Evolutionary conservation across 805 yeast genomes (phyloP).

Genomic region (Komagataella pastoris): DNA sequence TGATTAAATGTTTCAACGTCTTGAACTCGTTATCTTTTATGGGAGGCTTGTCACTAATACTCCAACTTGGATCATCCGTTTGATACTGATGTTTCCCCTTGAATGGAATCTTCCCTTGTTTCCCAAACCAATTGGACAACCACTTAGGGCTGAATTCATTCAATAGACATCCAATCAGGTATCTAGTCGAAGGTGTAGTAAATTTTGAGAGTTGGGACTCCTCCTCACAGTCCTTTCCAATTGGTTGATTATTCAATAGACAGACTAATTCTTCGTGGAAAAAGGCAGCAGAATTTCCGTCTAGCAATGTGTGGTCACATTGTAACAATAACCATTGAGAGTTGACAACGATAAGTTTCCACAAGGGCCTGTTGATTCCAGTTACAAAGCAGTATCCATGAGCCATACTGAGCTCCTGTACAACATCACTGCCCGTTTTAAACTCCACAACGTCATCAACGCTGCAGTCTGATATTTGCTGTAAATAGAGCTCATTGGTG

Average conservation of each 20-base stretch:
- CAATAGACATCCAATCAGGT: not conserved
- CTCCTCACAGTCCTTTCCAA: not conserved
- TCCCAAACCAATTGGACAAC: not conserved
- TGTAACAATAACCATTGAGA: not conserved
- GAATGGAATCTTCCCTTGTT: not conserved
- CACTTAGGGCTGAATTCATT: not conserved
- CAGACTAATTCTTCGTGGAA: not conserved
- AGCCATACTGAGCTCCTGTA: not conserved
- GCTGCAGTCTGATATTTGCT: not conserved
- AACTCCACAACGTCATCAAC: not conserved
- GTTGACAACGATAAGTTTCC: not conserved
- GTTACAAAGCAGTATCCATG: not conserved
- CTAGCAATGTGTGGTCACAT: conserved; percentile 1
- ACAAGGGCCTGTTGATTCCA: not conserved
- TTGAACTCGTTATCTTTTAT: not conserved
- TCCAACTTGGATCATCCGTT: not conserved
- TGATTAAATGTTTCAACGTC: not conserved
- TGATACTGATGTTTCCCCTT: not conserved
- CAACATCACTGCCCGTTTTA: not conserved
- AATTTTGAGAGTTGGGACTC: not conserved
- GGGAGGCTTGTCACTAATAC: not conserved
- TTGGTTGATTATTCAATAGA: not conserved
- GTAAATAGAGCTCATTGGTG: not conserved
- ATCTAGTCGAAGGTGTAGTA: not conserved
- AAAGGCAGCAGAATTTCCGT: conserved; percentile 1